These are phyloP conservation scores for Rhododendron ovatum DNA, from an alignment of 148 eudicot genomes.

Conservation along the genomic window DNA sequence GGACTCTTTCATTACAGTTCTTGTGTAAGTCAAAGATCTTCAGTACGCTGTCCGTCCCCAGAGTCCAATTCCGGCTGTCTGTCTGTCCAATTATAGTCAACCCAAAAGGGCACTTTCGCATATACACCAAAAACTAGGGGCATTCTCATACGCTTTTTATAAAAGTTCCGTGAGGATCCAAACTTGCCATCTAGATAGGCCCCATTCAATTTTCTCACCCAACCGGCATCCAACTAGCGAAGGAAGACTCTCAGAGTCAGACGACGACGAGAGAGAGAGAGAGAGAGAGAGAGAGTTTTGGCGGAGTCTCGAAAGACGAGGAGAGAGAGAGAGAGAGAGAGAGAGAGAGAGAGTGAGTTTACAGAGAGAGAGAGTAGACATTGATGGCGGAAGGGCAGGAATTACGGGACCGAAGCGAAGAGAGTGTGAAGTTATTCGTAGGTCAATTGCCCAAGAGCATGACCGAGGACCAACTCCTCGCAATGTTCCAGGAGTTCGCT, in stretches of 20 bases:
- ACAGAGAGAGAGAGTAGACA: constrained; percentile 25
- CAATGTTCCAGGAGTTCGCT: constrained; percentile 68
- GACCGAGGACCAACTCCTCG: constrained; percentile 62
- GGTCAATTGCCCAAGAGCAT: constrained; percentile 96
- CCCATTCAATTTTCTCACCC: constrained; percentile 23
- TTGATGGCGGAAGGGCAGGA: constrained; percentile 58
- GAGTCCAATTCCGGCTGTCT: background rate
- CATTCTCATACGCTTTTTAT: background rate
- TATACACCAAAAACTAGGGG: background rate
- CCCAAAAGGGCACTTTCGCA: constrained; percentile 11
- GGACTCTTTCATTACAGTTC: no score
- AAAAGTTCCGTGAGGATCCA: constrained; percentile 39
- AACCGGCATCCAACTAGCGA: constrained; percentile 18
- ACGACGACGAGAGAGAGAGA: constrained; percentile 10
- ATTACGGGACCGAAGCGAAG: constrained; percentile 45
- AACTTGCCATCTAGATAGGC: constrained; percentile 41
- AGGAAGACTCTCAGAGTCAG: constrained; percentile 54
- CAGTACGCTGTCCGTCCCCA: background rate
- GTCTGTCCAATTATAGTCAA: constrained; percentile 1
- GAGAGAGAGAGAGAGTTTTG: constrained; percentile 10
- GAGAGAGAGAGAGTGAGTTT: constrained; percentile 21
- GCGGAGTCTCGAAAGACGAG: constrained; percentile 6
- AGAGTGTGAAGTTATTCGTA: constrained; percentile 92
- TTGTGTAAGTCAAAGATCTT: background rate
- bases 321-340: constrained; percentile 16